phyloP scores from a whole-genome alignment of 495 filamentous ascomycete species.

The Aspergillus asperescens region DNA sequence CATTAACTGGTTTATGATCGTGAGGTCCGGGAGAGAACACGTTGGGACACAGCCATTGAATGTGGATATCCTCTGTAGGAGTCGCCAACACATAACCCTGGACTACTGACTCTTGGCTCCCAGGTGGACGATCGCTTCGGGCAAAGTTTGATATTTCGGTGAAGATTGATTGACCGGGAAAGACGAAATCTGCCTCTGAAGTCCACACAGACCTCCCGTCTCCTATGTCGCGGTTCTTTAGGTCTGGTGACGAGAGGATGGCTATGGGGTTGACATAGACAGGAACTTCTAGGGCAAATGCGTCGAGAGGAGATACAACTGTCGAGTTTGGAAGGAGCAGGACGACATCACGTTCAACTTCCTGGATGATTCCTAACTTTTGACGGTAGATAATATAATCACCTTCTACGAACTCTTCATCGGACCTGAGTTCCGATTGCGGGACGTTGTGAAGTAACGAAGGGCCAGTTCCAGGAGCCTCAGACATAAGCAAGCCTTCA shows the following conservation, averaged over 20 bases:
- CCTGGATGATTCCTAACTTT: constrained; percentile 20
- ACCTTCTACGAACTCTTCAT: constrained; percentile 18
- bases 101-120: constrained; percentile 30
- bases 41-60: constrained; percentile 50
- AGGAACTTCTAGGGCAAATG: constrained; percentile 12
- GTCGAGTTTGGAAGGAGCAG: constrained; percentile 17
- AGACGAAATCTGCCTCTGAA: constrained; percentile 18
- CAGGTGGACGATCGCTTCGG: constrained; percentile 45
- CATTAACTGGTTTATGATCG: constrained; percentile 1
- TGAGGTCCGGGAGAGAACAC: constrained; percentile 22
- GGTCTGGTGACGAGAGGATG: constrained; percentile 11
- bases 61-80: constrained; percentile 32
- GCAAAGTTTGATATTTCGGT: constrained; percentile 49
- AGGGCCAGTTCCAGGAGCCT: not conserved
- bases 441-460: constrained; percentile 13
- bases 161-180: constrained; percentile 43
- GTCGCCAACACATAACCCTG: constrained; percentile 44
- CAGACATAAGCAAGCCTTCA: not conserved
- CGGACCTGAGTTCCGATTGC: constrained; percentile 11
- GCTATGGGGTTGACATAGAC: constrained; percentile 4
- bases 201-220: constrained; percentile 10
- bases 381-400: constrained; percentile 23
- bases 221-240: not conserved
- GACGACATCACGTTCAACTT: constrained; percentile 19
- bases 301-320: constrained; percentile 12